Evolutionary conservation across 2,329 filamentous ascomycete species (phyloP).

Genomic region (Tolypocladium guangdongense): DNA sequence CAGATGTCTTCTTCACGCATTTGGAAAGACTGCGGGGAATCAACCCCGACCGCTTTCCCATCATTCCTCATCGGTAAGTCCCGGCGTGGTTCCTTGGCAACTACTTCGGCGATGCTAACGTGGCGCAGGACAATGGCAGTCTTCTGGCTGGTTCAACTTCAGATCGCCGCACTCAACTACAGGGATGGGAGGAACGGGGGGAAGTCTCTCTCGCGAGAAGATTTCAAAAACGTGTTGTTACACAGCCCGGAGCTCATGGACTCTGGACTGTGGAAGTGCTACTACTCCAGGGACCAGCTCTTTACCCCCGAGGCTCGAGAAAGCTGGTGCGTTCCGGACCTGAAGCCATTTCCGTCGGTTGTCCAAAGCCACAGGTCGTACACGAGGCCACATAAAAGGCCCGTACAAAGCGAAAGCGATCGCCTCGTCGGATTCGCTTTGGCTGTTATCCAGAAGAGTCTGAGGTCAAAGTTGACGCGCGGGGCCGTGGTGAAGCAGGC

Average conservation of each 20-base stretch:
- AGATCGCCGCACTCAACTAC: conserved; percentile 16
- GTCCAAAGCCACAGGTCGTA: background rate
- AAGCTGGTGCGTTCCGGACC: conserved; percentile 18
- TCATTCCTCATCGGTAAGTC: conserved; percentile 20
- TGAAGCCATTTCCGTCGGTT: conserved; percentile 15
- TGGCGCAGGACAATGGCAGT: conserved; percentile 17
- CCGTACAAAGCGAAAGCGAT: conserved; percentile 6
- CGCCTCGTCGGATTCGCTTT: conserved; percentile 18
- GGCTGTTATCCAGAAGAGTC: conserved; percentile 14
- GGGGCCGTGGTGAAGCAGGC: conserved; percentile 16
- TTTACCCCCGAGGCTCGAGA: conserved; percentile 18
- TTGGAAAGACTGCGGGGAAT: conserved; percentile 13
- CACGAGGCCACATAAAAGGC: background rate
- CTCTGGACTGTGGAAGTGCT: conserved; percentile 16
- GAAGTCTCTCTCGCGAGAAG: conserved; percentile 4
- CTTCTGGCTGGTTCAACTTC: conserved; percentile 24
- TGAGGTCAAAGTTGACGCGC: background rate
- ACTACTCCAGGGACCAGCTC: conserved; percentile 21
- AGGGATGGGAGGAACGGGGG: conserved; percentile 4
- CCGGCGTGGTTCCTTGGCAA: background rate
- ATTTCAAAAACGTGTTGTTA: conserved; percentile 14
- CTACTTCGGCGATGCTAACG: background rate
- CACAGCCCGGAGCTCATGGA: conserved; percentile 17
- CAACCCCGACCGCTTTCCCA: conserved; percentile 19
- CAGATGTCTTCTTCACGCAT: conserved; percentile 17